Evolutionary conservation across 2,329 filamentous ascomycete species (phyloP), one percentile per base, ranked within the genome.

Genomic region (Helminthosporium solani): DNA sequence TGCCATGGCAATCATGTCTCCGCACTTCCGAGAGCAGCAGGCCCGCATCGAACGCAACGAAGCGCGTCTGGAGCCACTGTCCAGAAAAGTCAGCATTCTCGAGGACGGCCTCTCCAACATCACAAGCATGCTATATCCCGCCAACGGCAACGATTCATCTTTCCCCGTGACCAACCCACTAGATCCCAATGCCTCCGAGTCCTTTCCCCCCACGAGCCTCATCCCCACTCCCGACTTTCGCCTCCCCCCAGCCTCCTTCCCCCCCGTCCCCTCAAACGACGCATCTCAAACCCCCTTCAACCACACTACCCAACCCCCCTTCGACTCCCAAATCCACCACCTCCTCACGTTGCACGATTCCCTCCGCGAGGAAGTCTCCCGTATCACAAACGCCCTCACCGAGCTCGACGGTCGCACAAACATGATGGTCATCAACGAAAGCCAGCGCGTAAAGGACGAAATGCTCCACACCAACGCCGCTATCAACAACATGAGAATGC

Each of bases 361-460:
- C 18, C 72, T 85, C 15, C 78, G 82, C 11, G 79, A 82, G 35
- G 81, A 84, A 60, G 76, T 84, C 39, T 70, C 70, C 15, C 78
- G 80, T 39, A 71, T 83, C 21, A 75, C 76, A 12, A 73, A 75
- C 41, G 77, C 78, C 2, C 70, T 85, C 8, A 75, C 76, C 3
- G 81, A 84, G 45, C 72, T 84, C 33, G 82, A 85, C 51, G 80
- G 78, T 37, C 77, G 81, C 28, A 77, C 79, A 30, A 82, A 74
- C 63, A 82, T 85, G 80, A 77, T 81, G 47, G 77, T 82, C 33
- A 76, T 84, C 69, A 85, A 83, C 55, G 82, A 85, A 61, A 81
- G 76, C 37, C 72, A 84, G 25, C 78, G 81, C 3, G 74, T 79
- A 40, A 81, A 82, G 49, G 82, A 84, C 54, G 81, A 85, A 48